These are phyloP conservation scores for Fusarium austroafricanum DNA, from an alignment of 2,329 filamentous ascomycete genomes.

Conservation along the genomic window DNA sequence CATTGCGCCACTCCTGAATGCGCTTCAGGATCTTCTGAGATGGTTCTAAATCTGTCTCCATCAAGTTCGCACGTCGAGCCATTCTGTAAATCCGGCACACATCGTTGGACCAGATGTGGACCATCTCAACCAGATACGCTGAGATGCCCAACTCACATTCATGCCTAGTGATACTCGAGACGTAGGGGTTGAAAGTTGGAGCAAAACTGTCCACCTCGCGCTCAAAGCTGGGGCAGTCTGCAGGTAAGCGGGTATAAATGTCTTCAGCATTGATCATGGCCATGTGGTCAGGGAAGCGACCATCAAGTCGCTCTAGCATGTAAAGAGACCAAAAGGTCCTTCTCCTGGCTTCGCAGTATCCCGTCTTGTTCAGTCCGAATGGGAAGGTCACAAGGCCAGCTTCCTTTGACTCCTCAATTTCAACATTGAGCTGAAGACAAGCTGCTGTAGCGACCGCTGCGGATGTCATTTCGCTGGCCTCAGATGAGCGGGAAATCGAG, in stretches of 20 bases:
- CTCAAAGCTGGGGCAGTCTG: slow-evolving; percentile 70
- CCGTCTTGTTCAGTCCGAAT: slow-evolving; percentile 67
- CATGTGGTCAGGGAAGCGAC: slow-evolving; percentile 64
- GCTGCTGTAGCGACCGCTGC: slow-evolving; percentile 70
- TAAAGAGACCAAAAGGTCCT: slow-evolving; percentile 80
- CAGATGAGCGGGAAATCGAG: slow-evolving; percentile 67
- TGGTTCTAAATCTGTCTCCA: slow-evolving; percentile 46
- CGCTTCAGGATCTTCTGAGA: slow-evolving; percentile 62
- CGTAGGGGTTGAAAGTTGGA: slow-evolving; percentile 69
- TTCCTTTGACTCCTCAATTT: slow-evolving; percentile 63
- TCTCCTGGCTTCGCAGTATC: slow-evolving; percentile 73
- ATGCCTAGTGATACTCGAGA: slow-evolving; percentile 37
- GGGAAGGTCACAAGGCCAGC: slow-evolving; percentile 57
- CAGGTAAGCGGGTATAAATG: slow-evolving; percentile 74
- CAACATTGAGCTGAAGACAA: slow-evolving; percentile 72
- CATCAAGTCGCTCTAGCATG: slow-evolving; percentile 74
- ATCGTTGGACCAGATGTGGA: slow-evolving; percentile 73
- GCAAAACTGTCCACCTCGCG: slow-evolving; percentile 66
- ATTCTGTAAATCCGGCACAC: slow-evolving; percentile 66
- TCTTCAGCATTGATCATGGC: slow-evolving; percentile 72
- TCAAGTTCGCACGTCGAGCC: slow-evolving; percentile 45
- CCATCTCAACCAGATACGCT: slow-evolving; percentile 71
- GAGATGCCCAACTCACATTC: slow-evolving; percentile 60
- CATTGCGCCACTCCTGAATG: slow-evolving; percentile 68
- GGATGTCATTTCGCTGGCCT: slow-evolving; percentile 73